Base-by-base conservation (phyloP, 75 land plant genomes). In the Isoetes taiwanensis region DNA sequence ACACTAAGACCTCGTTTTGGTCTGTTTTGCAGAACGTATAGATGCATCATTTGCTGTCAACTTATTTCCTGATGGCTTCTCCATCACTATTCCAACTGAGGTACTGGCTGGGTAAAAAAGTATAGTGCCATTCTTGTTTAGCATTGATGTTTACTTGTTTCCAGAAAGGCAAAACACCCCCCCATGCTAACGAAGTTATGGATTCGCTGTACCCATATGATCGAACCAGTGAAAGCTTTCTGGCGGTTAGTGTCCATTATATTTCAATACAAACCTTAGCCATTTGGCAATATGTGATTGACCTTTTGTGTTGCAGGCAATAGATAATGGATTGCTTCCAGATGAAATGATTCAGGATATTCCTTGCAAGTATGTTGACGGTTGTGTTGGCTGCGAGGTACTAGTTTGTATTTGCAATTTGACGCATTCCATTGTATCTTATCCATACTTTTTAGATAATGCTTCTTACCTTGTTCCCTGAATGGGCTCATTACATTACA, bases 21-120 rank as follows among this genome's bases (percentile, higher is more conserved):
- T 20, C 24, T 20, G 48, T 20, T 46, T 61, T 40, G 53, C 79
- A 91, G 97, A 76, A n/a, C 60, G n/a, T n/a, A n/a, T 56, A 11
- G 90, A 84, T 54, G 76, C 80, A 37, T 94, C 99, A 4, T 87
- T 94, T 74, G 72, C 80, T 11, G 66, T 94, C 56, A 88, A 75
- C 57, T 75, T 94, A 24, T 79, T 76, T 41, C 84, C 69, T 32
- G 79, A 81, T 76, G 99, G 99, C 38, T 94, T 79, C 63, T 76
- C 77, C 17, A 72, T 94, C 64, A 86, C 71, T 38, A 94, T 81
- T 55, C 86, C 96, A 1, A 41, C 71, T 32, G 98, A 93, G 98
- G 98, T 93, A 57, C n/a, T n/a, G n/a, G n/a, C n/a, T n/a, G n/a
- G n/a, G n/a, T n/a, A n/a, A n/a, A n/a, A n/a, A n/a, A n/a, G n/a